Percentiles rank a stretch among this genome's conserved stretches.
These are phyloP conservation scores for Pilasporangium apinafurcum DNA, from an alignment of 352 stramenopile species.

Conservation along the genomic window DNA sequence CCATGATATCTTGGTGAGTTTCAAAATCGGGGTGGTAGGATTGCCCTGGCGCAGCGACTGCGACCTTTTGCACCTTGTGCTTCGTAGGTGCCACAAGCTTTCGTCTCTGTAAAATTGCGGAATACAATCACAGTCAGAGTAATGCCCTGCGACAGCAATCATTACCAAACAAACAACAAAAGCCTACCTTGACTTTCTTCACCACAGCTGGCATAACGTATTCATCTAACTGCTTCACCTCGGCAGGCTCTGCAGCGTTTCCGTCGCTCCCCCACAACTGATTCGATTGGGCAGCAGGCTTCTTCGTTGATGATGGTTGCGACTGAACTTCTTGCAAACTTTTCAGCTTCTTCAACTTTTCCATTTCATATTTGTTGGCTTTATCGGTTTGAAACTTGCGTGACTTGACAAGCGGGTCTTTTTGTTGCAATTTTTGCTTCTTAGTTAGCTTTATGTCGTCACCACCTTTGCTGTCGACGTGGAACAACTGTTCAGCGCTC, in stretches of 20 bases:
- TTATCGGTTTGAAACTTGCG: conserved; percentile 66
- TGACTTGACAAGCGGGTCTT: conserved; percentile 66
- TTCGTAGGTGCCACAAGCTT: conserved; percentile 56
- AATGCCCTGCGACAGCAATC: no score
- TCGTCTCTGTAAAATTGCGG: conserved; percentile 10
- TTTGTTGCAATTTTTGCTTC: conserved; percentile 65
- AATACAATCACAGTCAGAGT: background rate
- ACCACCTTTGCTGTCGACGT: conserved; percentile 70
- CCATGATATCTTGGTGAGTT: conserved; percentile 75
- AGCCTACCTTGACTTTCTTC: conserved; percentile 37
- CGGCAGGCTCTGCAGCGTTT: conserved; percentile 19
- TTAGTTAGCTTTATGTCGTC: conserved; percentile 36
- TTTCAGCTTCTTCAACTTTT: conserved; percentile 57
- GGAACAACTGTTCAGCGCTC: conserved; percentile 66
- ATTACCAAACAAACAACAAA: background rate
- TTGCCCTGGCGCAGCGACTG: conserved; percentile 66
- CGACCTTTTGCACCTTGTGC: conserved; percentile 66
- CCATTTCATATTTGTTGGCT: conserved; percentile 44
- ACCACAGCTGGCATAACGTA: conserved; percentile 52
- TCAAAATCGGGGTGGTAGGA: conserved; percentile 85
- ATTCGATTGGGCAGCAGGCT: conserved; percentile 1
- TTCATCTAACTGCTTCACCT: conserved; percentile 38
- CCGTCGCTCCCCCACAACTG: conserved; percentile 45
- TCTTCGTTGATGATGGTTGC: conserved; percentile 5
- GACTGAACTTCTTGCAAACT: conserved; percentile 6